Percentiles rank a stretch among this genome's conserved stretches.
phyloP scores from a whole-genome alignment of 208 protist genomes.

The Acanthamoeba culbertsoni region DNA sequence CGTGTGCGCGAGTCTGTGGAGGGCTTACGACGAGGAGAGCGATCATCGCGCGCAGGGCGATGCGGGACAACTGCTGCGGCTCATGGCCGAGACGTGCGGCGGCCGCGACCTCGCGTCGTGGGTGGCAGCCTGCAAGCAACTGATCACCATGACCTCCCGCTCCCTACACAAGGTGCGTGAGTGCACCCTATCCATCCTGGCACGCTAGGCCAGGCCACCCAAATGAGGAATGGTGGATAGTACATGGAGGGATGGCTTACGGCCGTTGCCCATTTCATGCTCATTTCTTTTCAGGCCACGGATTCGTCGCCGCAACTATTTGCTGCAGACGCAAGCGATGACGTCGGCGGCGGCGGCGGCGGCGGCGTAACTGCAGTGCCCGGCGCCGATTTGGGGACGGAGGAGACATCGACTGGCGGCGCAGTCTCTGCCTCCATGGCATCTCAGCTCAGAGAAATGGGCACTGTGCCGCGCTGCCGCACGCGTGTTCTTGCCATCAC shows the following conservation, averaged over 20 bases:
- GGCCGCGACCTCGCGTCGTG: not conserved
- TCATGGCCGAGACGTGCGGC: not conserved
- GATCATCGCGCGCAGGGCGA: not conserved
- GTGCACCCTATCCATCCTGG: too few relatives aligned
- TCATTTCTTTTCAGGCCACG: not conserved
- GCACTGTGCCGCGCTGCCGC: not conserved
- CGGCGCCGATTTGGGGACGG: not conserved
- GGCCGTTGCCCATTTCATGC: not conserved
- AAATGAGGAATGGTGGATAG: too few relatives aligned
- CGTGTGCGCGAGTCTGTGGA: not conserved
- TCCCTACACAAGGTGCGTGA: not conserved
- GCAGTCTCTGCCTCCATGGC: not conserved
- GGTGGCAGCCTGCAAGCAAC: not conserved
- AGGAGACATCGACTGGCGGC: not conserved
- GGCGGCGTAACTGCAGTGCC: not conserved
- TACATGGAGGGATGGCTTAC: too few relatives aligned
- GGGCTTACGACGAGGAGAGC: not conserved
- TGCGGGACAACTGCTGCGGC: not conserved
- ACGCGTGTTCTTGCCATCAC: not conserved
- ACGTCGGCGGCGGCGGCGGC: not conserved
- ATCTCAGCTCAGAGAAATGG: not conserved
- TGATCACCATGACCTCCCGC: not conserved
- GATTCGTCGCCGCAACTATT: not conserved
- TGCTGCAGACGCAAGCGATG: not conserved
- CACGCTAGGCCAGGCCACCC: too few relatives aligned